Evolutionary conservation across 129 eudicot species (phyloP), one percentile per base, ranked within the genome.

Genomic region (Pittosporum tobira): DNA sequence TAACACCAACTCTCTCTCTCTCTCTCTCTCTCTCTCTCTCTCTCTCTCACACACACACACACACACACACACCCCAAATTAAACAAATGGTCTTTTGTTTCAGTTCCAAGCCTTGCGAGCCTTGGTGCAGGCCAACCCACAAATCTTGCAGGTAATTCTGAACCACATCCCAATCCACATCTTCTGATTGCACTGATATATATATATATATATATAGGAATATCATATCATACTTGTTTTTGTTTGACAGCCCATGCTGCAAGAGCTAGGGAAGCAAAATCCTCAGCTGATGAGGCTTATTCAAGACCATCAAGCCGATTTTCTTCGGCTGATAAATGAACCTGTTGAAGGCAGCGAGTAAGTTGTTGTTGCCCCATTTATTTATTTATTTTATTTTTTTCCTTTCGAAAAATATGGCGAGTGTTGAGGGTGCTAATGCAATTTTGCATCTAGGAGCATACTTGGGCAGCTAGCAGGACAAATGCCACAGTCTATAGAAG

Each of bases 61-160:
- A n/a, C n/a, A n/a, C n/a, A n/a, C n/a, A n/a, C n/a, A n/a, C n/a
- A n/a, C n/a, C n/a, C n/a, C n/a, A n/a, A n/a, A n/a, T n/a, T 2
- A 7, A 36, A 37, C 42, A 24, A 20, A 34, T 16, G 15, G 53
- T 66, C 54, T 58, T 44, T 23, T 72, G 22, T 51, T 47, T 47
- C 73, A 90, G 97, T 90, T 90, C 66, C 97, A 90, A 80, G 94
- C 97, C 30, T 77, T 90, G 72, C 70, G 95, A 67, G 79, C 94
- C 48, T 82, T 86, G 95, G 97, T 90, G 73, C 97, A 86, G 76
- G 83, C 97, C 58, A 89, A 89, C 68, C 97, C 97, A 21, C 95
- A 85, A 74, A 85, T 85, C 37, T 82, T 89, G 75, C 97, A 89
- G 97, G 97, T 83, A 70, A 66, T 24, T 61, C 34, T 18, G 26